phyloP scores from a whole-genome alignment of 306 rosid genomes.

The cucumber (Cucumis sativus) region DNA sequence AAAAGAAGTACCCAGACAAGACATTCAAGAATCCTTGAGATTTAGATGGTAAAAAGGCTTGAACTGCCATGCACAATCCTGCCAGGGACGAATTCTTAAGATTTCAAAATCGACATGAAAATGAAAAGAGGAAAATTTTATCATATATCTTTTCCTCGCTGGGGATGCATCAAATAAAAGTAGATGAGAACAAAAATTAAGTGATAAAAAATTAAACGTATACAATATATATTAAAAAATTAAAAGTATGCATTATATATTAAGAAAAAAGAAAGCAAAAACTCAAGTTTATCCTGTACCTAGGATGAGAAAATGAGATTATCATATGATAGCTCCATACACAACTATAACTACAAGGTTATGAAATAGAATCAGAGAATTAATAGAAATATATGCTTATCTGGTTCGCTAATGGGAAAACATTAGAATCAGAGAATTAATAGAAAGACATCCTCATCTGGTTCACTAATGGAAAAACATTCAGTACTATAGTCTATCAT shows the following conservation, averaged over 20 bases:
- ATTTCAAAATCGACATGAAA: slow-evolving; percentile 9
- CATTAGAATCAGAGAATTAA: no score
- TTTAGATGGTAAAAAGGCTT: slow-evolving; percentile 53
- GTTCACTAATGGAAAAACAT: not conserved
- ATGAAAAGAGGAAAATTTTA: not conserved
- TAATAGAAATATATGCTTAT: not conserved
- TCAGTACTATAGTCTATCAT: no score
- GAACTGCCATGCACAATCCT: slow-evolving; percentile 98
- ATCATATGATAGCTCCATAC: not conserved
- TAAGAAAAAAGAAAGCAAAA: not conserved
- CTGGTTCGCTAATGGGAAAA: not conserved
- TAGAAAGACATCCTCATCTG: not conserved
- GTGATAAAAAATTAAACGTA: no score
- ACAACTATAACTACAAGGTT: not conserved
- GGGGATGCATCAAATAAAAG: not conserved
- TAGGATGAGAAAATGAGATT: not conserved
- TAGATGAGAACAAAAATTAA: not conserved
- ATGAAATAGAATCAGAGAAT: no score
- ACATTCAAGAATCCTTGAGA: slow-evolving; percentile 71
- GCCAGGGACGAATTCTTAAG: slow-evolving; percentile 16
- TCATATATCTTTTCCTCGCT: not conserved
- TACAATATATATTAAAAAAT: not conserved
- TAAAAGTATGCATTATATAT: no score
- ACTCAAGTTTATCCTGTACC: not conserved
- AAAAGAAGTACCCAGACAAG: slow-evolving; percentile 55